Conservation (phyloP, 129 eudicot species). For the Scalesia atractyloides region DNA sequence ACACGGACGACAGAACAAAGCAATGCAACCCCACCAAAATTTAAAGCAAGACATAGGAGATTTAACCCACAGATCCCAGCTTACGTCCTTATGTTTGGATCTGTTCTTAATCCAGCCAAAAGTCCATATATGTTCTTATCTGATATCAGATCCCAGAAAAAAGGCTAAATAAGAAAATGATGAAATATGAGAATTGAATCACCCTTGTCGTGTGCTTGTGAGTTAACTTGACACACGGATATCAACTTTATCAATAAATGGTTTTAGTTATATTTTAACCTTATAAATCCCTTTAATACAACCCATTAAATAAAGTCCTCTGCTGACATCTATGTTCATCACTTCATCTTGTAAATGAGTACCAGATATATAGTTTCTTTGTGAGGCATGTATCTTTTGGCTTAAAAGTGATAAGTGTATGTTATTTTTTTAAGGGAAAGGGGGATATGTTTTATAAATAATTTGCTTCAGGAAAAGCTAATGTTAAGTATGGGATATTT, state of each 20-base stretch:
- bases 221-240: neutral
- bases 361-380: neutral
- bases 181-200: neutral
- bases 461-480: neutral
- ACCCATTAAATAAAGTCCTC: neutral
- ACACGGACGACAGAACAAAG: too few species aligned
- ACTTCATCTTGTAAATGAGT: neutral
- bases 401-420: neutral
- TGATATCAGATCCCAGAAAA: too few species aligned
- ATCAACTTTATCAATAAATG: neutral
- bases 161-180: neutral
- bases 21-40: too few species aligned
- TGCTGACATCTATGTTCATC: neutral
- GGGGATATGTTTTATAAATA: neutral
- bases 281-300: neutral
- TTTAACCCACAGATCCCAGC: too few species aligned
- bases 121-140: too few species aligned
- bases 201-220: neutral
- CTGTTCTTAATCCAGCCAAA: too few species aligned
- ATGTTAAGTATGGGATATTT: neutral
- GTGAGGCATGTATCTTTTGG: neutral
- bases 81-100: too few species aligned
- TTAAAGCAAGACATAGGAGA: too few species aligned
- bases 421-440: neutral
- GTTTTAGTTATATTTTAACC: constrained; percentile 4